Evolutionary conservation across 1,139 yeast species (phyloP), one percentile per base, ranked within the genome.

Genomic region (Williopsis jadinii): DNA sequence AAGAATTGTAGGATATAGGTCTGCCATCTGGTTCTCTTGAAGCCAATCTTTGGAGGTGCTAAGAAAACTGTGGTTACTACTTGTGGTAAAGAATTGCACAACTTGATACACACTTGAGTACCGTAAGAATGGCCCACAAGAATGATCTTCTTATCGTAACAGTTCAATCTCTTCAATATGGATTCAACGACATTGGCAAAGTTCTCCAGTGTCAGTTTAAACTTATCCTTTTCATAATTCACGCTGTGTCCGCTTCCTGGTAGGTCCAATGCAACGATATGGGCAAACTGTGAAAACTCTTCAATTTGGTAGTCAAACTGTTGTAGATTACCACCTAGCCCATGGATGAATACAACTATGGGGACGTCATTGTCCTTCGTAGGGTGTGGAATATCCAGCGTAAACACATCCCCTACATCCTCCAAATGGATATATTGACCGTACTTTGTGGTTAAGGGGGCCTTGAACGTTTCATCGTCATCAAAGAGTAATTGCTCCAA

Each of bases 271-370:
- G 84, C 68, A 38, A 77, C 50, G 14, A 80, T 64, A 49, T 75
- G 80, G 51, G 69, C 32, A 27, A 13, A 67, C 49, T 80, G 72
- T 45, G 72, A 75, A 37, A 79, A 66, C 33, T 77, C 63, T n/a
- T 72, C 76, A 63, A 80, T 63, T 39, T 80, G 63, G 0, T 84
- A 79, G 54, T 80, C 86, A 55, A 81, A 81, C 54, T 82, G 88
- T 9, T 85, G 75, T 63, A 80, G 64, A 50, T 76, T 84, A 2
- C 90, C 90, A 2, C 88, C 88, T 37, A 82, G 54, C 0, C 90
- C 90, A 62, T 80, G 88, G 15, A 82, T 55, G 46, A 80, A 76
- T 6, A 81, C 60, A 19, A 77, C 53, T 8, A 78, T 61, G 0
- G 84, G 82, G 8, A 41, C 28, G 30, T 28, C 30, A 11, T 38